These are phyloP conservation scores for Linnemannia zychae DNA, from an alignment of 192 early-diverging fungal species.

Conservation along the genomic window DNA sequence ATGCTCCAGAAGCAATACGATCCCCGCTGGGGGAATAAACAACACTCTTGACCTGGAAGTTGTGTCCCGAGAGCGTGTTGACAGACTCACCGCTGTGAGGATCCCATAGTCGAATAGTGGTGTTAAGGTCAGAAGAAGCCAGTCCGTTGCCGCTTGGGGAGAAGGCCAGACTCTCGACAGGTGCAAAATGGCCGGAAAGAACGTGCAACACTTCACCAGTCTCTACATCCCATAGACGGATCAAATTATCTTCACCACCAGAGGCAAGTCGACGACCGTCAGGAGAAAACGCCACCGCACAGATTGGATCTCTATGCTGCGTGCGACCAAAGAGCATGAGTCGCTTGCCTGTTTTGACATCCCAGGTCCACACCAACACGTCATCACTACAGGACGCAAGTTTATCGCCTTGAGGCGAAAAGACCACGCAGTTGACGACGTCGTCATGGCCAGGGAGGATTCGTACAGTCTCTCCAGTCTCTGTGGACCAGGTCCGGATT, in stretches of 20 bases:
- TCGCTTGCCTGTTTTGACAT: neutral
- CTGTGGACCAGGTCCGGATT: neutral
- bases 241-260: neutral
- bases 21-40: neutral
- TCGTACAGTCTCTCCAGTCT: neutral
- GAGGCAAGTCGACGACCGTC: slow-evolving; percentile 1
- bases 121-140: neutral
- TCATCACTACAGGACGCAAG: neutral
- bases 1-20: neutral
- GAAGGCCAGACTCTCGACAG: neutral
- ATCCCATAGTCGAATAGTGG: neutral
- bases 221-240: neutral
- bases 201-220: neutral
- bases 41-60: neutral
- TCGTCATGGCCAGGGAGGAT: neutral
- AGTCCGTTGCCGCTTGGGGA: neutral
- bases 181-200: neutral
- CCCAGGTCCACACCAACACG: neutral
- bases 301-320: neutral
- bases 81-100: neutral
- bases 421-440: neutral
- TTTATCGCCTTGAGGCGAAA: neutral
- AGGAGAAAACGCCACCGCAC: neutral
- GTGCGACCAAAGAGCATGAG: neutral
- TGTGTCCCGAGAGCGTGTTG: neutral